Evolutionary conservation across 805 yeast genomes (phyloP), one percentile per base, ranked within the genome.

Genomic region (Sugiyamaella qingdaonensis): DNA sequence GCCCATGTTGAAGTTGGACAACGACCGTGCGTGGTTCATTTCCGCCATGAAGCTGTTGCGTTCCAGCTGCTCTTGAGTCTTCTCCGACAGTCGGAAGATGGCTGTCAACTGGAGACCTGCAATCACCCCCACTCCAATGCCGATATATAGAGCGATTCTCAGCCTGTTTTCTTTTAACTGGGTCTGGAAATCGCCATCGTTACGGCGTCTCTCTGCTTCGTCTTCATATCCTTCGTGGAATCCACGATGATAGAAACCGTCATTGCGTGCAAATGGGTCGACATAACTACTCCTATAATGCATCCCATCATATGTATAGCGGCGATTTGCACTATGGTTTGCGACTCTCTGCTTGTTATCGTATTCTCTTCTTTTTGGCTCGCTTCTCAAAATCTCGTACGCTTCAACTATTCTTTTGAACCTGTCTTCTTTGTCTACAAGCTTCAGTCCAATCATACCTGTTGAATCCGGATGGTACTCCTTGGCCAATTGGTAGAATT

Each of bases 391-490:
- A 33, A 82, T 64, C n/a, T 75, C 71, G 61, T 85, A 85, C 1
- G 90, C 89, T 14, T 76, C 78, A 4, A 79, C 73, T 0, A 83
- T 64, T 45, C 73, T 65, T 59, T 80, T 72, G 78, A 88, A 81
- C 65, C 85, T 62, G 67, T 80, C 70, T 56, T 73, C 56, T 41
- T 57, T 69, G 18, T 71, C 62, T n/a, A 70, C 75, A 59, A 64
- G 48, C 56, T 61, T 53, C 64, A 72, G 51, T 67, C 73, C 33
- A 73, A 62, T 16, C 49, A 43, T 19, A 72, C 33, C 45, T 13
- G 57, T 59, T 2, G 66, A 52, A 64, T 90, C 97, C 0, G 97
- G 97, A 65, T 90, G 97, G 61, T 90, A 90, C 9, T 82, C 64
- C 66, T 86, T 87, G 10, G 90, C 90, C 46, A 81, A 71, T 50